A percentile compares a stretch with the other conserved stretches of the same genome.
These are phyloP conservation scores for Fragilariopsis cylindrus DNA, from an alignment of 108 stramenopile species.

Conservation along the genomic window DNA sequence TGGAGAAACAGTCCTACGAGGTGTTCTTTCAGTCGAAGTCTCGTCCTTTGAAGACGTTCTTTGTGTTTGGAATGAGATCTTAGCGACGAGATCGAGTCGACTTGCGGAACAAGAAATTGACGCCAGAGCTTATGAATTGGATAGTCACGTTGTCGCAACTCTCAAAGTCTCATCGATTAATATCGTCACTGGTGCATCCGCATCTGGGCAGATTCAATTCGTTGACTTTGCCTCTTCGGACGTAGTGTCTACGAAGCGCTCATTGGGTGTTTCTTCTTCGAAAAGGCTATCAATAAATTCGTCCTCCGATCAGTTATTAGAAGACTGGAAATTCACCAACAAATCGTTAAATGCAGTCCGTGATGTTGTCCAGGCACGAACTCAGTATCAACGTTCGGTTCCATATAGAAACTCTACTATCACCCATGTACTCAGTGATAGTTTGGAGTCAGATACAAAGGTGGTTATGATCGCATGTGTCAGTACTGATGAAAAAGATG, in stretches of 20 bases:
- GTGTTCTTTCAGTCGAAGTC: conserved; percentile 60
- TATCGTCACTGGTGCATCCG: conserved; percentile 68
- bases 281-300: conserved; percentile 7
- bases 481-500: conserved; percentile 60
- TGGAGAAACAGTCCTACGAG: conserved; percentile 82
- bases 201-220: conserved; percentile 77
- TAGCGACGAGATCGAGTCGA: conserved; percentile 42
- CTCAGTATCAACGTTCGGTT: conserved; percentile 71
- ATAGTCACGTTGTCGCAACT: conserved; percentile 69
- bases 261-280: conserved; percentile 1
- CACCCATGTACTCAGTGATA: conserved; percentile 82
- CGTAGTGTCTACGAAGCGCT: conserved; percentile 25
- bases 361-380: conserved; percentile 71
- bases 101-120: conserved; percentile 50
- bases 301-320: conserved; percentile 22
- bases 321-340: conserved; percentile 68
- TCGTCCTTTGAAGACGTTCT: conserved; percentile 61
- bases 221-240: conserved; percentile 81
- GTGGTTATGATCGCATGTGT: conserved; percentile 75
- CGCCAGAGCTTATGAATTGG: conserved; percentile 32
- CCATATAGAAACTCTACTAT: conserved; percentile 86
- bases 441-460: conserved; percentile 81
- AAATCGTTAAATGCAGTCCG: conserved; percentile 66
- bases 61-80: conserved; percentile 58
- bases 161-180: conserved; percentile 72